These are phyloP conservation scores for Rhododendron molle DNA, from an alignment of 148 eudicot genomes.

Conservation along the genomic window DNA sequence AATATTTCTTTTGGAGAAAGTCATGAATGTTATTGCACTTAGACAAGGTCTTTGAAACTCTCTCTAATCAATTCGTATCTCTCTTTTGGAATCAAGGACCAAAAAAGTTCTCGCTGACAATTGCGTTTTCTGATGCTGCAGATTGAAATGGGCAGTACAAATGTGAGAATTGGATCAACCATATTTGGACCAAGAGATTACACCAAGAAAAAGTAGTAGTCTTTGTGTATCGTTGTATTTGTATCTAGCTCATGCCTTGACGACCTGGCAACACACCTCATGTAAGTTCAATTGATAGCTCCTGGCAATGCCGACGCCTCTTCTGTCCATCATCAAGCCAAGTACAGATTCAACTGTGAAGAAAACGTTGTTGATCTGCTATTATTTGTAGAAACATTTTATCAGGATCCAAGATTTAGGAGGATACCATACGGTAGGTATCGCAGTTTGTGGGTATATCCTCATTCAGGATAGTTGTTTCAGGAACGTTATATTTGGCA, in stretches of 20 bases:
- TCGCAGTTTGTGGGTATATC: background rate
- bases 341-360: background rate
- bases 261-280: background rate
- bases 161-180: constrained; percentile 89
- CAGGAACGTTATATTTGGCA: background rate
- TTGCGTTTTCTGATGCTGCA: constrained; percentile 30
- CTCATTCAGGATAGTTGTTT: background rate
- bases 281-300: background rate
- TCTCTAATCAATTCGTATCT: background rate
- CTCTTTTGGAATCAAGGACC: background rate
- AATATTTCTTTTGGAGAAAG: background rate
- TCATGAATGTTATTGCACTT: background rate
- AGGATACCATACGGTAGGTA: background rate
- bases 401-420: background rate
- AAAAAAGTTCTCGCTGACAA: background rate
- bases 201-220: constrained; percentile 39
- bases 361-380: too few species aligned
- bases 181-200: constrained; percentile 97
- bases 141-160: constrained; percentile 94
- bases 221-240: background rate
- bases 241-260: background rate
- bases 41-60: background rate
- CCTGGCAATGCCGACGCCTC: background rate
- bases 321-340: background rate
- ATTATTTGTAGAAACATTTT: background rate